These are phyloP conservation scores for Aspergillus ochraceus DNA, from an alignment of 2,329 filamentous ascomycete genomes.

Conservation along the genomic window DNA sequence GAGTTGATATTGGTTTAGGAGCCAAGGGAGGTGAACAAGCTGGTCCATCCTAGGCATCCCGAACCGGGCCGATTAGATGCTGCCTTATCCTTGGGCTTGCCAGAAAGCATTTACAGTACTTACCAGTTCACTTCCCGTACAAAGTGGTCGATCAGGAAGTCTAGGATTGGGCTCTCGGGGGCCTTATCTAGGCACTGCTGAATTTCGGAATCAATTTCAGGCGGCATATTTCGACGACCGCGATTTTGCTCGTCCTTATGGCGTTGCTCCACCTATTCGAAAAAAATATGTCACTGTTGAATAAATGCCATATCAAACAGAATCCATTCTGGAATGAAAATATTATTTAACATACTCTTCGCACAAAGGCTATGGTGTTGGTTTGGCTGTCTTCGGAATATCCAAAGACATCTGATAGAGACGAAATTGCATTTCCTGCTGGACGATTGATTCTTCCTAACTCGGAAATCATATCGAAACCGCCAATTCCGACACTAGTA, in stretches of 20 bases:
- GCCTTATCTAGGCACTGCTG: neutral
- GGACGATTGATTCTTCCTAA: neutral
- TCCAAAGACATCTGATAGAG: slow-evolving; percentile 4
- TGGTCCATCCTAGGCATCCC: slow-evolving; percentile 5
- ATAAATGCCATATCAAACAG: no score
- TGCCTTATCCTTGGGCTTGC: neutral
- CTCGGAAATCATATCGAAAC: neutral
- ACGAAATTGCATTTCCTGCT: neutral
- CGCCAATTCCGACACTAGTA: neutral
- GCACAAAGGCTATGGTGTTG: slow-evolving; percentile 7
- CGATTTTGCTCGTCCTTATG: neutral
- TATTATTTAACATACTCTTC: neutral
- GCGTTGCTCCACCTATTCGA: neutral
- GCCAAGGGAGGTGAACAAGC: slow-evolving; percentile 4
- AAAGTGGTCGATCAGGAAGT: slow-evolving; percentile 8
- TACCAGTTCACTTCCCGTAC: slow-evolving; percentile 9
- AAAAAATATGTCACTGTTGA: neutral
- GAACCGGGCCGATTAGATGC: no score
- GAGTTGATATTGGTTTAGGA: slow-evolving; percentile 5
- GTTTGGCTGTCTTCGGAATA: slow-evolving; percentile 11
- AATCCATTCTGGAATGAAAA: neutral
- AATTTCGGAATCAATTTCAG: neutral
- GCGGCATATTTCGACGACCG: neutral
- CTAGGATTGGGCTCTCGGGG: neutral
- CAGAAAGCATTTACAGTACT: neutral